Evolutionary conservation across 768 basidiomycete genomes (phyloP), one percentile per base, ranked within the genome.

Genomic region (Tulasnella sp.): DNA sequence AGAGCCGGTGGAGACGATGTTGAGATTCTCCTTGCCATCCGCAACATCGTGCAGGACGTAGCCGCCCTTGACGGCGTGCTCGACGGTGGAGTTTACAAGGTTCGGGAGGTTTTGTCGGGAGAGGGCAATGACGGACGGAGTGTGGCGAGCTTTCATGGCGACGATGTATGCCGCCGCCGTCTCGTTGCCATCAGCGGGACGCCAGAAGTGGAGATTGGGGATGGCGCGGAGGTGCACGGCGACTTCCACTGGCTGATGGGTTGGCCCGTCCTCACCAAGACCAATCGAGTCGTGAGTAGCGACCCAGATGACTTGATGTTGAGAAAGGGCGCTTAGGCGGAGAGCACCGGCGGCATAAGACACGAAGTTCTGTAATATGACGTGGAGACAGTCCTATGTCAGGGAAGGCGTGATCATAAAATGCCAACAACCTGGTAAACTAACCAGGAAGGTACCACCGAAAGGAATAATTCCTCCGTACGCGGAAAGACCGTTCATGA

Each of bases 251-350:
- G 93, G 93, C 71, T 96, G 92, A 71, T 97, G 92, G 31, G 92
- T 97, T 51, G 93, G 93, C 25, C 93, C 92, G 65, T 96, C 92
- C 71, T 96, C 92, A 65, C 88, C 87, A 38, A 81, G 83, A 72
- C 91, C 89, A 67, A 94, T 92, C 45, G 87, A 91, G 70, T 96
- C 92, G 73, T 97, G 92, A 53, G 92, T 96, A 22, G 90, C 92
- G 65, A 97, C 84, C 87, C 92, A 92, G 72, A 97, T 88, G 60
- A 94, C 90, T 63, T 86, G 89, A 69, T 89, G 87, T 66, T 80
- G 80, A 66, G 84, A 89, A 56, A 96, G 81, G 50, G 93, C 92
- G 53, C 92, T 88, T 62, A 97, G 74, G 62, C 92, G 80, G 65
- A 96, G 85, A 48, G 92, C 92, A 70, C 93, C 92, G 63, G 89